Evolutionary conservation across 148 eudicot species (phyloP), one percentile per base, ranked within the genome.

Genomic region (Hydrangea macrophylla): DNA sequence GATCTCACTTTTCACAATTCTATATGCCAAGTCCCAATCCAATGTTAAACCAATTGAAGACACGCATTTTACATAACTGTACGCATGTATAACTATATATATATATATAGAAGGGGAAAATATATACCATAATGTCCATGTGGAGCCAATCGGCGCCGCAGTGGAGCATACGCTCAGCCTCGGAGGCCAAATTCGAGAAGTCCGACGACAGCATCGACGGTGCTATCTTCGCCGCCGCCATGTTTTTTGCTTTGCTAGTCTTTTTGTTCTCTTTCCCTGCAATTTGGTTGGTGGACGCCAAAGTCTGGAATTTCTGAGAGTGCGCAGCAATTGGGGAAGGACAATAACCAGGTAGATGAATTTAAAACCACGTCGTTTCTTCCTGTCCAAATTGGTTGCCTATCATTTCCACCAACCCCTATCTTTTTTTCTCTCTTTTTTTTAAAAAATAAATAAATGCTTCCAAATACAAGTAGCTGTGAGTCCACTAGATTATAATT

Each of bases 141-240:
- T 93, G 98, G 45, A 93, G 98, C 98, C 98, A 93, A 70, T 93
- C 98, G 55, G 96, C 98, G 48, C 98, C 98, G 57, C 9, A 90
- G 54, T 68, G 70, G 65, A 93, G 65, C 96, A 93, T 93, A 35
- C 98, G 88, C n/a, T 82, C 81, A 30, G 96, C 98, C 75, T 94
- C 98, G 2, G 91, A 85, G 0, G 98, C 98, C 75, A 94, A 75
- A 75, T 94, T 94, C 0, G 98, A 84, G 55, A 94, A 94, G 76
- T 94, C 98, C n/a, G 97, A 94, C 0, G 98, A 94, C 12, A 94
- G 74, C 97, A 94, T 90, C 60, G 98, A 94, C 55, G 97, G 97
- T 7, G 98, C 98, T 11, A 94, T 94, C 74, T 85, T 88, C 25
- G 96, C 79, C 62, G 40, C 60, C 62, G 79, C 86, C 79, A 71